These are phyloP conservation scores for Lactuca sativa DNA, from an alignment of 129 eudicot species.

Conservation along the genomic window DNA sequence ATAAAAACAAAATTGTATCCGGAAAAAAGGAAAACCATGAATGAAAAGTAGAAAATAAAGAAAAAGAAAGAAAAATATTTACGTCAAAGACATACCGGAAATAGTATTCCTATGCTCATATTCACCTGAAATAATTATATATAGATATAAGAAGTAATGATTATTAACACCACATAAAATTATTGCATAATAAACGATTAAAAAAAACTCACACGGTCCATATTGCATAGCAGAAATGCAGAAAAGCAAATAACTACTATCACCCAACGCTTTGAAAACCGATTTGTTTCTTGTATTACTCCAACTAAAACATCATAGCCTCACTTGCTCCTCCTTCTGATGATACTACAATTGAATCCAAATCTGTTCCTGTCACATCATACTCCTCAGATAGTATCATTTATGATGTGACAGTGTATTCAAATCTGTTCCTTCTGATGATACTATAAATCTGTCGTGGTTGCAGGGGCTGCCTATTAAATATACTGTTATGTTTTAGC, in stretches of 20 bases:
- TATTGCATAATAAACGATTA: neutral
- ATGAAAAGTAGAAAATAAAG: too few species aligned
- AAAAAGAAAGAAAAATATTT: too few species aligned
- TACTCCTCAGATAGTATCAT: conserved; percentile 84
- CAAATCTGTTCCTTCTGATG: too few species aligned
- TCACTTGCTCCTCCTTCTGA: conserved; percentile 60
- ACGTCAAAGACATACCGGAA: too few species aligned
- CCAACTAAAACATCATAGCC: conserved; percentile 52
- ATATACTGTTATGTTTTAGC: conserved; percentile 37
- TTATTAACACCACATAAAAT: conserved; percentile 1
- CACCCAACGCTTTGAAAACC: conserved; percentile 88
- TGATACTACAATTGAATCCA: conserved; percentile 48
- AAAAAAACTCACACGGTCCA: conserved; percentile 83
- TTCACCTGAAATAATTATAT: conserved; percentile 59
- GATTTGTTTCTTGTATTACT: conserved; percentile 41
- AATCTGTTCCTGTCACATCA: conserved; percentile 59
- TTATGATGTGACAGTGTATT: too few species aligned
- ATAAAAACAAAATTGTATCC: too few species aligned
- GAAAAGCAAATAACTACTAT: conserved; percentile 90
- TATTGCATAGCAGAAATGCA: conserved; percentile 94
- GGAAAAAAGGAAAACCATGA: too few species aligned
- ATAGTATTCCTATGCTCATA: conserved; percentile 99
- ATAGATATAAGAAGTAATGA: neutral
- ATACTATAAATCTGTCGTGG: conserved; percentile 48
- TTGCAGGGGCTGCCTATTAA: conserved; percentile 29